phyloP scores from a whole-genome alignment of 1,284 basidiomycete genomes.

The Microbotryum saponariae region DNA sequence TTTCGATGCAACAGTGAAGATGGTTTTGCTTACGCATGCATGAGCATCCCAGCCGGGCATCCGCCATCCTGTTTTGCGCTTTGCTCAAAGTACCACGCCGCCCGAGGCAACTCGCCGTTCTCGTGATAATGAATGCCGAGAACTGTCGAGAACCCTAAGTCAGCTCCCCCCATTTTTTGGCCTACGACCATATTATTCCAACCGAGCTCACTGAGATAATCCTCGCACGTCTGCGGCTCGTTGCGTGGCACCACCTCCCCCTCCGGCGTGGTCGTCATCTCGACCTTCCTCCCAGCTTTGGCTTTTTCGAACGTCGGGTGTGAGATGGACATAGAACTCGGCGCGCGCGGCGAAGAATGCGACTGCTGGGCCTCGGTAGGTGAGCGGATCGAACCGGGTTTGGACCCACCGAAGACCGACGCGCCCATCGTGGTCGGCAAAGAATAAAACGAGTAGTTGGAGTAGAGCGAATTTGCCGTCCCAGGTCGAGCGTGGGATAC shows the following conservation, averaged over 20 bases:
- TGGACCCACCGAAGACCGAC: too few relatives aligned
- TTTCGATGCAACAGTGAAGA: rapidly evolving
- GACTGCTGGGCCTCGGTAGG: too few relatives aligned
- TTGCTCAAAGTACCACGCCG: constrained; percentile 69
- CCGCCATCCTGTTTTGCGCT: constrained; percentile 68
- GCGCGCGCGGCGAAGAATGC: too few relatives aligned
- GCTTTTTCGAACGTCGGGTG: too few relatives aligned
- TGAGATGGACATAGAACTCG: too few relatives aligned
- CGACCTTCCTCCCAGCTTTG: too few relatives aligned
- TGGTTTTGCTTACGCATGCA: constrained; percentile 56
- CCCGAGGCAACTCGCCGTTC: constrained; percentile 61
- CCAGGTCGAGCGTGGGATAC: neutral
- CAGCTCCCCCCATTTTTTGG: neutral
- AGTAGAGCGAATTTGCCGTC: constrained; percentile 12
- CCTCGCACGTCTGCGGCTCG: constrained; percentile 20
- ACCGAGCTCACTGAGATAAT: constrained; percentile 23
- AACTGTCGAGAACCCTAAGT: constrained; percentile 35
- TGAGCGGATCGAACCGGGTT: too few relatives aligned
- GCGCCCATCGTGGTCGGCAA: constrained; percentile 6
- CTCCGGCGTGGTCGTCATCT: too few relatives aligned
- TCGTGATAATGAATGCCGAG: constrained; percentile 76
- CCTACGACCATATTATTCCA: neutral
- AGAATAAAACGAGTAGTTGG: constrained; percentile 18
- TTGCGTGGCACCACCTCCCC: neutral
- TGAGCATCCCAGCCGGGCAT: constrained; percentile 80